These are phyloP conservation scores for Penicillium canariense DNA, from an alignment of 495 filamentous ascomycete species.

Conservation along the genomic window DNA sequence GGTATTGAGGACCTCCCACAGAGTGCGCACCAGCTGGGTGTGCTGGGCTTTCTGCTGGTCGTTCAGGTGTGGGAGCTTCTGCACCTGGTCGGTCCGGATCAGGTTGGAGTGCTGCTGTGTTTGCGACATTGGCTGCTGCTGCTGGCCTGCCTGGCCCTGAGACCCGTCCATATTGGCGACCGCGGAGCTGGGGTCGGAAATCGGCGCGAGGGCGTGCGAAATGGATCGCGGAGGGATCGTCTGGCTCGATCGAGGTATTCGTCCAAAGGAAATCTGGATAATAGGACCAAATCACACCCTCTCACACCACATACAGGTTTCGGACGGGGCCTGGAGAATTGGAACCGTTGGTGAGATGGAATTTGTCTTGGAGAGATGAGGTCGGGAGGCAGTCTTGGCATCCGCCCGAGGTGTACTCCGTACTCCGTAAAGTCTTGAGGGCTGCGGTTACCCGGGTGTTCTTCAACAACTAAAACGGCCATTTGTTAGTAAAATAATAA, in stretches of 20 bases:
- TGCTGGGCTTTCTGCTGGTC: slow-evolving; percentile 67
- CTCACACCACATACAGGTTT: neutral
- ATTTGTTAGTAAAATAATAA: too few relatives aligned
- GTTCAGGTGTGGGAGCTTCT: slow-evolving; percentile 48
- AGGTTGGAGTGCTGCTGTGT: slow-evolving; percentile 46
- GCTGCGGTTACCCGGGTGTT: too few relatives aligned
- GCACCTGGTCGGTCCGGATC: slow-evolving; percentile 52
- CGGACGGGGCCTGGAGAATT: neutral
- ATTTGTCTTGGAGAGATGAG: slow-evolving; percentile 5
- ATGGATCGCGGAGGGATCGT: neutral
- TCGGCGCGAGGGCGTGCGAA: neutral
- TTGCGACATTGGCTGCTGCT: slow-evolving; percentile 26
- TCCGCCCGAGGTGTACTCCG: neutral
- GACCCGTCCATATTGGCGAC: slow-evolving; percentile 34
- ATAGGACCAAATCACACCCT: neutral
- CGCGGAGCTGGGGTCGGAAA: neutral
- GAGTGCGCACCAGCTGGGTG: slow-evolving; percentile 55
- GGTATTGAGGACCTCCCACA: slow-evolving; percentile 62
- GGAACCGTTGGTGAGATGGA: slow-evolving; percentile 7
- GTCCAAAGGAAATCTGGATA: neutral
- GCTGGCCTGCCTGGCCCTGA: slow-evolving; percentile 31
- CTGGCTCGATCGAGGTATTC: neutral
- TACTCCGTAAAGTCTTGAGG: too few relatives aligned
- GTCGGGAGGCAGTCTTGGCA: slow-evolving; percentile 20
- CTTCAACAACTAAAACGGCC: too few relatives aligned